These are phyloP conservation scores for Alternaria brassicae DNA, from an alignment of 2,329 filamentous ascomycete genomes.

Conservation along the genomic window DNA sequence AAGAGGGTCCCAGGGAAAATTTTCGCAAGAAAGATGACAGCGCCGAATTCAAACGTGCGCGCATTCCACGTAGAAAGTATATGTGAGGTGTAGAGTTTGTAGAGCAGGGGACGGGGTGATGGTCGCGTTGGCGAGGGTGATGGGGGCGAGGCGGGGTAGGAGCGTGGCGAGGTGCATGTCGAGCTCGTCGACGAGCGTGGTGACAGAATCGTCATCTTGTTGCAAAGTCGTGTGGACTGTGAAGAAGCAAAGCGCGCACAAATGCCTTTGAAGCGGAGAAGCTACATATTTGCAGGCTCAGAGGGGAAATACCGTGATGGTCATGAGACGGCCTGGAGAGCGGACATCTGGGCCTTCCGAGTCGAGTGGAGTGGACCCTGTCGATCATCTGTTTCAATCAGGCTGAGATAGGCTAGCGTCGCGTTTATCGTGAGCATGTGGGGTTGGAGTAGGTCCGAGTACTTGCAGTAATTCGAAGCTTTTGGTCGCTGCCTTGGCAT, in stretches of 20 bases:
- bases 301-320: slow-evolving; percentile 8
- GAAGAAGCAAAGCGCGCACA: not conserved
- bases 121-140: slow-evolving; percentile 7
- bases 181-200: slow-evolving; percentile 9
- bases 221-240: too few relatives aligned
- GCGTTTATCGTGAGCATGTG: not conserved
- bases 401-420: not conserved
- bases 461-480: too few relatives aligned
- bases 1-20: slow-evolving; percentile 64
- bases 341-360: slow-evolving; percentile 14
- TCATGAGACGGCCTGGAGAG: slow-evolving; percentile 23
- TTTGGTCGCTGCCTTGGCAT: too few relatives aligned
- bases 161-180: not conserved
- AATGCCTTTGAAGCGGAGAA: not conserved
- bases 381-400: not conserved
- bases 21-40: slow-evolving; percentile 57
- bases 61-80: slow-evolving; percentile 60
- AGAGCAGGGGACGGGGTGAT: slow-evolving; percentile 30
- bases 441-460: not conserved
- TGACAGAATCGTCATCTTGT: slow-evolving; percentile 6
- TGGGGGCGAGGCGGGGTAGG: slow-evolving; percentile 12
- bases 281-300: slow-evolving; percentile 7
- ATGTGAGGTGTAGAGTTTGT: slow-evolving; percentile 55
- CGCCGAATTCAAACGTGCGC: slow-evolving; percentile 58
- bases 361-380: not conserved